Conservation (phyloP, 371 early-diverging fungal genomes). For the Zopfochytrium polystomum region DNA sequence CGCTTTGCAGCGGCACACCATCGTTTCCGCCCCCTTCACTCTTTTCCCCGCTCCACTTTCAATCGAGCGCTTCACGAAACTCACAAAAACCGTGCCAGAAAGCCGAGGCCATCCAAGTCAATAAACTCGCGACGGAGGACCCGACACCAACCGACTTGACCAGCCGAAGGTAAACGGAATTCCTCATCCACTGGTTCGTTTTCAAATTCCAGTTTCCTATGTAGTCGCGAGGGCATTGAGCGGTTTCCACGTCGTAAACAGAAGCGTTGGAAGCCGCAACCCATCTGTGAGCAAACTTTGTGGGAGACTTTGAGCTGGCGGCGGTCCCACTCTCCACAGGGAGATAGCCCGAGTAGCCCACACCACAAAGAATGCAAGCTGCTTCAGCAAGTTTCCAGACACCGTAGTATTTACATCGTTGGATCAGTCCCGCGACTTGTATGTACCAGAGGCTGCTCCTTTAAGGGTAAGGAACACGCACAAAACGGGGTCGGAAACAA, state of each 20-base stretch:
- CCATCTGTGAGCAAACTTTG: slow-evolving; percentile 19
- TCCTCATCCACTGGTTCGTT: slow-evolving; percentile 77
- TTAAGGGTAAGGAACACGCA: too few species aligned
- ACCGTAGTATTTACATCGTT: slow-evolving; percentile 76
- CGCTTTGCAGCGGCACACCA: too few species aligned
- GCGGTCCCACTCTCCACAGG: too few species aligned
- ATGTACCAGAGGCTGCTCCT: slow-evolving; percentile 54
- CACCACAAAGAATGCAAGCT: slow-evolving; percentile 73
- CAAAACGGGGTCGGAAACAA: too few species aligned
- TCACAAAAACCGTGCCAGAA: slow-evolving; percentile 95
- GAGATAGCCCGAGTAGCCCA: slow-evolving; percentile 75
- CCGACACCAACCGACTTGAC: neutral
- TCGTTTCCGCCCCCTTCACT: too few species aligned
- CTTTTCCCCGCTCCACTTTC: too few species aligned
- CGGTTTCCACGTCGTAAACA: slow-evolving; percentile 64
- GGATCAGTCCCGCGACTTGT: slow-evolving; percentile 61
- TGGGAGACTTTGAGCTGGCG: neutral
- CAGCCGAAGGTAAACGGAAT: slow-evolving; percentile 60
- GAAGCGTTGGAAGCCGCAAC: slow-evolving; percentile 65
- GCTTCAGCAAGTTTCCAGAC: slow-evolving; percentile 86
- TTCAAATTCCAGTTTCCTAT: slow-evolving; percentile 82
- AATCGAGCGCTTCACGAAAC: too few species aligned
- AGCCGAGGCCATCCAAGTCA: slow-evolving; percentile 74
- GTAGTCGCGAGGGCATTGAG: slow-evolving; percentile 60
- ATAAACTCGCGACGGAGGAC: slow-evolving; percentile 11